These are phyloP conservation scores for Samsoniella hepiali DNA, from an alignment of 2,329 filamentous ascomycete genomes.

Conservation along the genomic window DNA sequence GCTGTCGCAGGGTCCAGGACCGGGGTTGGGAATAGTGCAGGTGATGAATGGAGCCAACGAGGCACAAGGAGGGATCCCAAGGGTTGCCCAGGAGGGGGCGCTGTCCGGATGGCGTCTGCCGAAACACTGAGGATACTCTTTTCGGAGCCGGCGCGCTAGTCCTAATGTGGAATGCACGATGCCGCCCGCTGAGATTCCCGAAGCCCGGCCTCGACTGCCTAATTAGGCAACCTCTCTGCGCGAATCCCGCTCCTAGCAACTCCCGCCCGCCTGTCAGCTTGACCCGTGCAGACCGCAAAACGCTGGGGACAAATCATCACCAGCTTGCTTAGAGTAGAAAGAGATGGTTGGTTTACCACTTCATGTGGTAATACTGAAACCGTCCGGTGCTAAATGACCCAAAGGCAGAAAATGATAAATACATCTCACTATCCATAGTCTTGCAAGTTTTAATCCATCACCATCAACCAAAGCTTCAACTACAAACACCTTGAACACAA, in stretches of 20 bases:
- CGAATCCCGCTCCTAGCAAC: constrained; percentile 1
- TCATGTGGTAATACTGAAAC: constrained; percentile 12
- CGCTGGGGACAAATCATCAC: constrained; percentile 14
- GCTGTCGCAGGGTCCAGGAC: constrained; percentile 9
- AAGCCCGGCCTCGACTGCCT: constrained; percentile 12
- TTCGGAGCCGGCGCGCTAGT: constrained; percentile 4
- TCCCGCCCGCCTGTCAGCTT: constrained; percentile 7
- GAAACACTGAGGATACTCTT: neutral
- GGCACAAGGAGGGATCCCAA: neutral
- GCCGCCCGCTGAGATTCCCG: constrained; percentile 4
- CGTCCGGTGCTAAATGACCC: neutral
- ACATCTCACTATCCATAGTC: constrained; percentile 8
- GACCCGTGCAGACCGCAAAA: constrained; percentile 13
- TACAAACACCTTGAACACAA: neutral
- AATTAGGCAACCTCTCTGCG: constrained; percentile 12
- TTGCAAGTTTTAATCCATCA: neutral
- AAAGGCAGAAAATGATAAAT: constrained; percentile 14
- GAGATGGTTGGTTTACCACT: constrained; percentile 10
- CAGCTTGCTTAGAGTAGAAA: constrained; percentile 15
- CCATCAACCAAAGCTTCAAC: neutral
- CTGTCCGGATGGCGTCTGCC: constrained; percentile 14
- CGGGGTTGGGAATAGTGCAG: constrained; percentile 6
- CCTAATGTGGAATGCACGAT: constrained; percentile 6
- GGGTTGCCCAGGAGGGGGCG: constrained; percentile 2
- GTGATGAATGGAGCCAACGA: neutral